Evolutionary conservation across 768 basidiomycete genomes (phyloP), one percentile per base, ranked within the genome.

Genomic region (Tricholoma saponaceum): DNA sequence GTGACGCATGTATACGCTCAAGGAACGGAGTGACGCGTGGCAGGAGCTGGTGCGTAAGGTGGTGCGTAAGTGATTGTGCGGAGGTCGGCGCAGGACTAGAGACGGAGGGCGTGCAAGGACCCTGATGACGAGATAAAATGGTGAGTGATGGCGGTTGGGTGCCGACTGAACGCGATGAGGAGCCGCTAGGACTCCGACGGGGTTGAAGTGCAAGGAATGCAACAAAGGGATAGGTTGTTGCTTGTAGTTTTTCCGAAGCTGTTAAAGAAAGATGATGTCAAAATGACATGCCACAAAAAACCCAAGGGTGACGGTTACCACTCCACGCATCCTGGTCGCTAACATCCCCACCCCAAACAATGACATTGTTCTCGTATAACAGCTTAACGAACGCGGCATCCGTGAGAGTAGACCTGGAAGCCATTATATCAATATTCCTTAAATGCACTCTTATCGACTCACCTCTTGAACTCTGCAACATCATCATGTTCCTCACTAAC

Each of bases 281-380:
- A 57, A 26, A 75, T 20, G n/a, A 20, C 10, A 18, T 16, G 28
- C 26, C 5, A 52, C 16, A 32, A 5, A 41, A 26, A 26, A 18
- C 33, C 14, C 2, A n/a, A 52, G 12, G 10, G 26, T 12, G 7
- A 26, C n/a, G 61, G 73, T 52, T 52, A 78, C 79, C 89, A 77
- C 74, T 76, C 82, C 93, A 94, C 4, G 91, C 84, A 60, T 96
- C 92, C 33, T 79, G 78, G 63, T 90, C 88, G 32, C 87, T 79
- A 7, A 97, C 84, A 67, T 98, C 95, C 14, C 92, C 95, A 3
- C 90, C 96, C 96, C 95, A 99, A 7, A 93, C 84, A 16, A 94
- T 64, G 54, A 96, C 79, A 51, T 87, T 77, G 68, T 94, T 89
- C 32, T 89, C 85, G 51, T 81, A 79, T 22, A 97, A 76, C 2